Evolutionary conservation across 78 protist species (phyloP).

Genomic region (Cavenderia fasciculata): DNA sequence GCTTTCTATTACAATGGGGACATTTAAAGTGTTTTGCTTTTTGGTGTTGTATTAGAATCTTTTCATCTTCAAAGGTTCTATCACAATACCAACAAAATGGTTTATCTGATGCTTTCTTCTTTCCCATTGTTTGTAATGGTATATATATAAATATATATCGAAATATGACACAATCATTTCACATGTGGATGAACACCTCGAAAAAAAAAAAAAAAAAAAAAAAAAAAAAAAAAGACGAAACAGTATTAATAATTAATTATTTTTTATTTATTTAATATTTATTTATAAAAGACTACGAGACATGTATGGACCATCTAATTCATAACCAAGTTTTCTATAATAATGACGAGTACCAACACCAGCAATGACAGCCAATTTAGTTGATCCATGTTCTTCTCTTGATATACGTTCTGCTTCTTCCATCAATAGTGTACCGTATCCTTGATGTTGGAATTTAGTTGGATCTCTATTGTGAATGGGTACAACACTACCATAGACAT

Average conservation of each 20-base stretch:
- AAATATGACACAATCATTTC: no score
- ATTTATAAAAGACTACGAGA: conserved; percentile 38
- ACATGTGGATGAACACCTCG: background rate
- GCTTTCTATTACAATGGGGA: conserved; percentile 74
- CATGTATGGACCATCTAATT: conserved; percentile 93
- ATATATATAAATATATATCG: background rate
- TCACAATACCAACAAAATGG: conserved; percentile 90
- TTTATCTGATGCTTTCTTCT: conserved; percentile 68
- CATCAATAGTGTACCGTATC: conserved; percentile 95
- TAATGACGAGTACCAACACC: conserved; percentile 98
- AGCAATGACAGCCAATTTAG: conserved; percentile 92
- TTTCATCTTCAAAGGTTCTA: conserved; percentile 90
- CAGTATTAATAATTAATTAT: no score
- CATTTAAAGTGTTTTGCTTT: conserved; percentile 93
- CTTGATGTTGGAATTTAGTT: conserved; percentile 94
- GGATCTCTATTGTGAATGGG: conserved; percentile 88
- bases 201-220: background rate
- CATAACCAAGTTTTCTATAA: conserved; percentile 96
- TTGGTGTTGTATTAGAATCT: conserved; percentile 89
- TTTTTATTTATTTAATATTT: no score
- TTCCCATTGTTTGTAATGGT: conserved; percentile 24
- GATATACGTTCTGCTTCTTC: conserved; percentile 98
- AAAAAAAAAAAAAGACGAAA: no score
- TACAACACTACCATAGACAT: conserved; percentile 95
- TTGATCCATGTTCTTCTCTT: conserved; percentile 91